Base-by-base conservation (phyloP, 108 stramenopile genomes). In the Fragilariopsis cylindrus region DNA sequence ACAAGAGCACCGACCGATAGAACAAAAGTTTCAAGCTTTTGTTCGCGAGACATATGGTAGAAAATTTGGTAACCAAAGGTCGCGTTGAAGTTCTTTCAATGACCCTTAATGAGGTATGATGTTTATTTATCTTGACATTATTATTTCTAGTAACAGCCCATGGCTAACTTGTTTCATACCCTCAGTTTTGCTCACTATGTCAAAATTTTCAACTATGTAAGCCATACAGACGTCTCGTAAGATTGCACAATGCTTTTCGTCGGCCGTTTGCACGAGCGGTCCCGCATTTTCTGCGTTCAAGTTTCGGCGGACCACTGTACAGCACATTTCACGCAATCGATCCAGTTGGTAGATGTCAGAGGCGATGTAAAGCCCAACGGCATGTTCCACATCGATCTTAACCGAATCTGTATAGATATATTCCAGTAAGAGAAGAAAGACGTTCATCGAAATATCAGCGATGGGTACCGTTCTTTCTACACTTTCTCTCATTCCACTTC, bases 391-490 rank as follows among this genome's bases (percentile, higher is more conserved):
- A 15, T 89, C 88, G 42, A 96, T 85, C 69, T 92, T 92, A 55
- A 97, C 94, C 13, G 89, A 84, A 69, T 99, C 98, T 7, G 97
- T 96, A 74, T 99, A 99, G 13, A 99, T 82, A 73, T 95, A 99
- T 65, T 98, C 94, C 73, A 99, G 57, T 57, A 99, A 81, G 48
- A 93, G 52, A 65, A 99, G 74, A 79, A 99, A 99, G 44, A 95
- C 96, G 5, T 81, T 68, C 47, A 80, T 78, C 4, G 89, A 82
- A 21, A 90, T 89, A 19, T 86, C 88, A 3, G 89, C 88, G 52
- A 95, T 85, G 8, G 83, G 74, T 12, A 96, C 90, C 46, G 81
- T 76, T 30, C 80, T 74, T 66, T 87, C 90, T 12, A 84, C 77
- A 16, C 83, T 84, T 76, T 96, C 96, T 54, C 91, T 80, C 96